Base-by-base conservation (phyloP, 1,284 basidiomycete species). In the Fomitopsis pinicola region DNA sequence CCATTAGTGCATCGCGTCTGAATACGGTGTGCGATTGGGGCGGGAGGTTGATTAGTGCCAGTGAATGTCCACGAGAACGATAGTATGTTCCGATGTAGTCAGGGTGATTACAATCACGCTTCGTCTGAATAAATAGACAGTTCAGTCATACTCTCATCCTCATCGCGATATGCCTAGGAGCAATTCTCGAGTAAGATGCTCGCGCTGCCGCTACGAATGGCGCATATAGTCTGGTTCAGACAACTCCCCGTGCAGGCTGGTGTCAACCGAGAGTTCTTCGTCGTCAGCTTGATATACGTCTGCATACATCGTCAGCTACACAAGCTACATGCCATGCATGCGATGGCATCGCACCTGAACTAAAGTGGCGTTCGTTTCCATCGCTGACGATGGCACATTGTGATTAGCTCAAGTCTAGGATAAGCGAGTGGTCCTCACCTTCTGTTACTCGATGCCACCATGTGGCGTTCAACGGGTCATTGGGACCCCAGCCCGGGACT, bases 381-480 rank as follows among this genome's bases (percentile, higher is more conserved):
- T 92, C 57, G 82, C 86, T 87, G 63, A 42, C 35, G 14, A 40
- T 17, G 26, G 55, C 14, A 36, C 55, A 59, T 35, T n/a, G 52
- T 38, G 50, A 9, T 17, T 15, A 57, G 12, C 14, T 17, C 17
- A 33, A 33, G 30, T 33, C 30, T 33, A 33, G 30, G 30, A 33
- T 33, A 5, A 33, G 30, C 30, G 19, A 22, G 26, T 7, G 17
- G 22, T 8, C 17, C 76, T 63, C 62, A 85, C 87, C 82, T 76
- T 93, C 89, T 3, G 91, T 93, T 44, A 93, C 84, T 36, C 74
- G 80, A 67, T 92, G 89, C 90, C 90, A 93, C 85, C 89, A 93
- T 5, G 91, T 92, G 15, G 88, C 89, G 66, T 93, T 94, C 61
- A 93, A 73, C 0, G 91, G 90, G 63, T 90, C 89, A 54, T 79